Conservation (phyloP, 805 yeast genomes). For the Candida piceae region DNA sequence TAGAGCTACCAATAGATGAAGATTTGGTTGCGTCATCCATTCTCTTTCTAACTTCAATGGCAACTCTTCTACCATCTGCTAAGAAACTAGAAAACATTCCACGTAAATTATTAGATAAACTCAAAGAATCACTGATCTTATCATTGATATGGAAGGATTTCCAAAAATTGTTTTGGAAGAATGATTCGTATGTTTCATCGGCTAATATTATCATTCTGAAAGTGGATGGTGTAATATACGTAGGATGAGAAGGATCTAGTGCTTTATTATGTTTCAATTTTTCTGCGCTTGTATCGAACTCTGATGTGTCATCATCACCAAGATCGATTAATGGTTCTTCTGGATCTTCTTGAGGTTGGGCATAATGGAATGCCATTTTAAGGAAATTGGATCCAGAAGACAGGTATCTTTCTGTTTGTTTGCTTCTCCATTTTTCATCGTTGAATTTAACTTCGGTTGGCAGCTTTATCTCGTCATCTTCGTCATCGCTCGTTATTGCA, state of each 20-base stretch:
- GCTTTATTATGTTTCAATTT: constrained; percentile 67
- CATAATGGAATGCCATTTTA: constrained; percentile 85
- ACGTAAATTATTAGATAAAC: constrained; percentile 54
- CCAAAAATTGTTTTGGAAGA: constrained; percentile 67
- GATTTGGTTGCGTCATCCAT: constrained; percentile 66
- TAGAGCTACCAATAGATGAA: not conserved
- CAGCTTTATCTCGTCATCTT: constrained; percentile 41
- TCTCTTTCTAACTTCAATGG: constrained; percentile 80
- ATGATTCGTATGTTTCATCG: constrained; percentile 85
- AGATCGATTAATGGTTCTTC: constrained; percentile 38
- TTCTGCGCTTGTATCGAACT: constrained; percentile 19
- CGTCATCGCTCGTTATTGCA: constrained; percentile 30
- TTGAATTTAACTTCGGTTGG: constrained; percentile 62
- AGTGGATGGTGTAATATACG: constrained; percentile 72
- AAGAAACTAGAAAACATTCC: constrained; percentile 87
- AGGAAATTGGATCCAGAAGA: constrained; percentile 84
- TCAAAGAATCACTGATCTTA: constrained; percentile 36
- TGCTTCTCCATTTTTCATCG: constrained; percentile 53
- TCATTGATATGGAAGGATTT: constrained; percentile 63
- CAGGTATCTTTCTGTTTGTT: constrained; percentile 74
- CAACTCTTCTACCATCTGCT: constrained; percentile 90
- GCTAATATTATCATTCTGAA: constrained; percentile 93
- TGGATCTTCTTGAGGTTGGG: constrained; percentile 59
- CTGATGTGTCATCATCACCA: constrained; percentile 34
- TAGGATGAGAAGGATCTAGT: constrained; percentile 73